Evolutionary conservation across 192 early-diverging fungal genomes (phyloP).

Genomic region (Backusella tarrabulga): DNA sequence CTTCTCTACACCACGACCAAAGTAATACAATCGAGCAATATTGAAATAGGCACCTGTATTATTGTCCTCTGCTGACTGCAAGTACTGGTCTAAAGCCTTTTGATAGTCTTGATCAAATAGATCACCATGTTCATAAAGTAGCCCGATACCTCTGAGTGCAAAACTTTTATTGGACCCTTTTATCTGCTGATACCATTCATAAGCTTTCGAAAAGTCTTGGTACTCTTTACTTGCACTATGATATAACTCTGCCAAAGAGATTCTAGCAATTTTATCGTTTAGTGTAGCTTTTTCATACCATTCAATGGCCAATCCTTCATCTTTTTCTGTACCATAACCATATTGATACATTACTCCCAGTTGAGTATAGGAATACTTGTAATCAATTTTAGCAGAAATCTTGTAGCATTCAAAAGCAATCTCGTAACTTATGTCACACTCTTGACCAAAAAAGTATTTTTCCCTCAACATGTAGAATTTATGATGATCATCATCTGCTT

Average conservation of each 20-base stretch:
- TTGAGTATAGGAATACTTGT: not conserved
- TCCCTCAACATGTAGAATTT: not conserved
- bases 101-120: not conserved
- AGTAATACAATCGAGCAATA: not conserved
- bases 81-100: not conserved
- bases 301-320: not conserved
- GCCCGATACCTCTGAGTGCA: not conserved
- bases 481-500: not conserved
- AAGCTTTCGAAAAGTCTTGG: not conserved
- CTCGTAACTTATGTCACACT: not conserved
- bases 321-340: not conserved
- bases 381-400: not conserved
- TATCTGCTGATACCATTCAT: not conserved
- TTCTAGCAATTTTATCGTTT: not conserved
- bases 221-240: not conserved
- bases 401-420: not conserved
- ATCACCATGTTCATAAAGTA: not conserved
- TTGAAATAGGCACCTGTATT: not conserved
- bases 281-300: not conserved
- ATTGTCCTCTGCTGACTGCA: not conserved
- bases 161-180: not conserved
- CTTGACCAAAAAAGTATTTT: not conserved
- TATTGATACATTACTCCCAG: not conserved
- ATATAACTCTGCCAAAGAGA: not conserved
- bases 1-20: not conserved